Base-by-base conservation (phyloP, 2,329 filamentous ascomycete species). In the Colletotrichum tanaceti region DNA sequence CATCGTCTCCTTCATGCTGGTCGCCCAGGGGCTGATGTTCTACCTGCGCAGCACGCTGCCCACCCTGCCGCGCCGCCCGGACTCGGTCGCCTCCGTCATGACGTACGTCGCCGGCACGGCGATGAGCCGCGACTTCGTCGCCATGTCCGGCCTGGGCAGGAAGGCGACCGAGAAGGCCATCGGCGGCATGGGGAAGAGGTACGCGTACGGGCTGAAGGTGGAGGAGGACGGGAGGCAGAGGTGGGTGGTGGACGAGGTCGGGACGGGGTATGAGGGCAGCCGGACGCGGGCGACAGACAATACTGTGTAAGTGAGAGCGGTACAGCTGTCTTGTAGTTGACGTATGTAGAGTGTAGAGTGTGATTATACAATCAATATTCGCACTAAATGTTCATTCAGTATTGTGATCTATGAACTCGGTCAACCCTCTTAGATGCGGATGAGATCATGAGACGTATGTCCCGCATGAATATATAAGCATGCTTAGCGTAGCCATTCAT, bases 21-120 rank as follows among this genome's bases (percentile, higher is more conserved):
- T 63, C 32, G 65, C 69, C 60, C 59, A 73, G 39, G 65, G 63
- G 38, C 55, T 72, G 28, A 58, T 73, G 24, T 54, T 65, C 3
- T 43, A 71, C 39, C 73, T 72, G 73, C 67, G 72, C 6, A 39
- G 70, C n/a, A 32, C 22, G n/a, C 64, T 73, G 18, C 72, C 73
- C 46, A 64, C 71, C 35, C 50, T 74, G 41, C 73, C 73, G 13
- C 65, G 73, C n/a, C 52, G 70, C 24, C 73, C 73, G 9, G 72
- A 73, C 58, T 71, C 65, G 9, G 72, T 73, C 5, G 73, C 71
- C 5, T 66, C 71, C 16, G 73, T 74, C 32, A 74, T 74, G 72
- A 73, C 73, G 35, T 74, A 74, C 41, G 71, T 73, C 7, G 73
- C 73, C 1, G 65, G 63, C 10, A 73, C 73, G 49, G 54, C 49